Conservation (phyloP, 345 rosid genomes). For the Excoecaria cochinchinensis region DNA sequence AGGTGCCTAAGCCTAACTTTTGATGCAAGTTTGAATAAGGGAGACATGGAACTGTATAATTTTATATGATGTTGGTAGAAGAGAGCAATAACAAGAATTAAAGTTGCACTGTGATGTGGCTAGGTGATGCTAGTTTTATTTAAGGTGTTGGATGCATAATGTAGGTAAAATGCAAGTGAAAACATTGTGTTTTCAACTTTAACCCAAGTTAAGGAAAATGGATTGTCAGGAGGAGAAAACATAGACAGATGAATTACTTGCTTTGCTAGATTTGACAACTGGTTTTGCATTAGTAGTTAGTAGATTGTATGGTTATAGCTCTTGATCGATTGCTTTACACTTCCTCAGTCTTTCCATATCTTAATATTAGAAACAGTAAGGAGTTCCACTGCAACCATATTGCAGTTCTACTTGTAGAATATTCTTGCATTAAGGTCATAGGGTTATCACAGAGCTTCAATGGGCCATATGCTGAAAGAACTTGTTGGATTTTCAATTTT, state of each 20-base stretch:
- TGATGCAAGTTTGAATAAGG: not conserved
- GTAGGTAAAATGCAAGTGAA: not conserved
- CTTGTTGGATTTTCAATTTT: not conserved
- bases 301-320: not conserved
- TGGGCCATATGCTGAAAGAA: not conserved
- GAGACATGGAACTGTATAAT: too few species aligned
- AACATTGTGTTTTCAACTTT: not conserved
- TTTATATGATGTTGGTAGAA: not conserved
- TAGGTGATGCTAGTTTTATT: not conserved
- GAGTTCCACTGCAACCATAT: not conserved
- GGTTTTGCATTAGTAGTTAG: not conserved
- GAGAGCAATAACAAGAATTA: not conserved
- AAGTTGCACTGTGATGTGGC: not conserved
- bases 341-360: not conserved
- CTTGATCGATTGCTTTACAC: not conserved
- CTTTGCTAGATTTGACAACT: not conserved
- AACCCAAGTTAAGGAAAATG: conserved; percentile 3
- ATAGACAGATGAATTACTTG: not conserved
- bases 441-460: not conserved
- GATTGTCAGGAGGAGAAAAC: not conserved
- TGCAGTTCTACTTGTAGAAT: not conserved
- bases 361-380: not conserved
- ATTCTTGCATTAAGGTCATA: not conserved
- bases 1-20: not conserved
- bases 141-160: not conserved